Percentiles rank a stretch among this genome's conserved stretches.
These are phyloP conservation scores for Fraxinus cuspidata DNA, from an alignment of 257 asterid genomes.

Conservation along the genomic window DNA sequence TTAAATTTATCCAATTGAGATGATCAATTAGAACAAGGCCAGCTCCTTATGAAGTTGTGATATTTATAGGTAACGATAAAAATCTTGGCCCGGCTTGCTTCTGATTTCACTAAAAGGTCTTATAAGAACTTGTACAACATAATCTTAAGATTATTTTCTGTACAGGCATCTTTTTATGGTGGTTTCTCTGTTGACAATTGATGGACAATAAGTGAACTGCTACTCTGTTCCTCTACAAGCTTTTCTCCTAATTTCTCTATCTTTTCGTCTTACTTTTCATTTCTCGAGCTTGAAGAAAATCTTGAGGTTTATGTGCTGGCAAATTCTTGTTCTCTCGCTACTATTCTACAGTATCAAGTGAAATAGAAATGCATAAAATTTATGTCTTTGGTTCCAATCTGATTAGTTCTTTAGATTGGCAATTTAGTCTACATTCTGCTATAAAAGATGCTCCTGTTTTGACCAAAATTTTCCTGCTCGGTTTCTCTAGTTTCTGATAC, in stretches of 20 bases:
- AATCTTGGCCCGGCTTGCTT: not conserved
- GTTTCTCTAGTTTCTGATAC: not conserved
- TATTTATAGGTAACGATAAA: not conserved
- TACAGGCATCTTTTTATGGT: not conserved
- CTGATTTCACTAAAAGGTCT: not conserved
- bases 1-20: not conserved
- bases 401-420: too few species aligned
- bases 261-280: not conserved
- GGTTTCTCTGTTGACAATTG: not conserved
- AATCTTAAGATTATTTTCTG: not conserved
- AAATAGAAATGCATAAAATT: too few species aligned
- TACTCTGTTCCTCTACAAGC: not conserved
- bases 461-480: not conserved
- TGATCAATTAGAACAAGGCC: not conserved
- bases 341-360: too few species aligned
- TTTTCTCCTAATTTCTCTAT: not conserved
- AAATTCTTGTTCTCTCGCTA: slow-evolving; percentile 14
- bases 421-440: too few species aligned
- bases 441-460: not conserved
- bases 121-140: not conserved
- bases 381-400: too few species aligned
- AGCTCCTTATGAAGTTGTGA: not conserved
- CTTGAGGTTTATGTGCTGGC: too few species aligned
- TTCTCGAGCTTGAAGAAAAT: too few species aligned
- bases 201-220: not conserved